Conservation (phyloP, 306 rosid genomes). For the Geum urbanum region DNA sequence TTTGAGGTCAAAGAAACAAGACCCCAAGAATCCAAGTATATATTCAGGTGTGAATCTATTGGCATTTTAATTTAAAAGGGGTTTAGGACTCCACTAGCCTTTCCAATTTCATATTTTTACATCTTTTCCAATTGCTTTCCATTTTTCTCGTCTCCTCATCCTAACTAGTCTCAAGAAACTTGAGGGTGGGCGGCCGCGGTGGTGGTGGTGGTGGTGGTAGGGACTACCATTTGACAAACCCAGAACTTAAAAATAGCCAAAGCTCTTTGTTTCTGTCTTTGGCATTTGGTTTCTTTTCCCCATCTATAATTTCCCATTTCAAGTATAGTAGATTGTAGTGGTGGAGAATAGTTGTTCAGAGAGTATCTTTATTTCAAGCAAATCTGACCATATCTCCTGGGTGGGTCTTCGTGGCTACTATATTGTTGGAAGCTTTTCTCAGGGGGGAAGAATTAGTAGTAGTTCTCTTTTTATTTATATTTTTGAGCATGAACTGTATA, state of each 20-base stretch:
- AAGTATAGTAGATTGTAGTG: constrained; percentile 13
- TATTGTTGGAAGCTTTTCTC: constrained; percentile 17
- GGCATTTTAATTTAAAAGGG: constrained; percentile 19
- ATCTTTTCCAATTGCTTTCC: constrained; percentile 7
- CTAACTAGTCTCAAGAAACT: constrained; percentile 38
- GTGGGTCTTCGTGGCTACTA: constrained; percentile 15
- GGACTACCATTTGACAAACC: constrained; percentile 38
- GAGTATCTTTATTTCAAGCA: constrained; percentile 26
- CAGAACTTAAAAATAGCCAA: constrained; percentile 23
- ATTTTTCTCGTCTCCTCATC: constrained; percentile 21
- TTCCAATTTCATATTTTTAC: constrained; percentile 18
- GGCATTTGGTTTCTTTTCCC: constrained; percentile 5
- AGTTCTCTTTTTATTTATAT: not conserved
- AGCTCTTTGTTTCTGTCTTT: constrained; percentile 26
- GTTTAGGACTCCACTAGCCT: constrained; percentile 29
- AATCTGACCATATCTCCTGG: constrained; percentile 25
- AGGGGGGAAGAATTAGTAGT: not conserved
- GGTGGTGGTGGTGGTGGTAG: constrained; percentile 21
- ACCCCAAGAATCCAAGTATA: constrained; percentile 24
- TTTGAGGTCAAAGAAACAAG: constrained; percentile 59
- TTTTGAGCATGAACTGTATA: constrained; percentile 2
- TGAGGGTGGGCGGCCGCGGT: constrained; percentile 27
- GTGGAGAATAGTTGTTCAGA: constrained; percentile 21
- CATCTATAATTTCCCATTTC: not conserved
- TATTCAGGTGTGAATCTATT: constrained; percentile 50